phyloP scores from a whole-genome alignment of 192 early-diverging fungal species.

The Jimgerdemannia flammicorona region DNA sequence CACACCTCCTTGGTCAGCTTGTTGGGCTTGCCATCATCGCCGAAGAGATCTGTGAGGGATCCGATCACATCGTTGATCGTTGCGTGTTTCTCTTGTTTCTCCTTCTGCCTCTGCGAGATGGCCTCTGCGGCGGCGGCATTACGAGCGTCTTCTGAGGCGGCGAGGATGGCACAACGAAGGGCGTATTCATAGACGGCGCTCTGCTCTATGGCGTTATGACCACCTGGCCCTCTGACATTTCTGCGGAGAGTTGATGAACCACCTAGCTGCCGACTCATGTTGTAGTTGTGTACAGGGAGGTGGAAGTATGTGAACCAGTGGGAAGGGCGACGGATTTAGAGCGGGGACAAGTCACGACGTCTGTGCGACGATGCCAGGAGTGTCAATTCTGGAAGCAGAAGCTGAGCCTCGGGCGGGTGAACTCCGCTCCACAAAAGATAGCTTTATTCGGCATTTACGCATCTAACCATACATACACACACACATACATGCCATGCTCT shows the following conservation, averaged over 20 bases:
- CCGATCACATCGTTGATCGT: slow-evolving; percentile 22
- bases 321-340: too few species aligned
- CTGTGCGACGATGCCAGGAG: background rate
- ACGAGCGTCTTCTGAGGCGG: slow-evolving; percentile 16
- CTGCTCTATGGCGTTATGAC: slow-evolving; percentile 13
- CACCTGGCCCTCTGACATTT: background rate
- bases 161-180: slow-evolving; percentile 35
- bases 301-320: too few species aligned
- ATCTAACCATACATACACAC: too few species aligned
- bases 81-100: slow-evolving; percentile 7
- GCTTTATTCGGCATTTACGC: too few species aligned
- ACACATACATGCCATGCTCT: too few species aligned
- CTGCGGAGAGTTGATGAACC: background rate
- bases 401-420: too few species aligned
- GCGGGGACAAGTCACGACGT: background rate
- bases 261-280: slow-evolving; percentile 1
- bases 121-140: background rate
- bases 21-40: slow-evolving; percentile 23
- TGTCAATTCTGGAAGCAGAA: too few species aligned
- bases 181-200: slow-evolving; percentile 29
- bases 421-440: too few species aligned
- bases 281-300: background rate
- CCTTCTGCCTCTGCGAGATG: background rate
- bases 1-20: slow-evolving; percentile 43
- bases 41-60: slow-evolving; percentile 21